These are phyloP conservation scores for Myxozyma geophila DNA, from an alignment of 805 yeast genomes.

Conservation along the genomic window DNA sequence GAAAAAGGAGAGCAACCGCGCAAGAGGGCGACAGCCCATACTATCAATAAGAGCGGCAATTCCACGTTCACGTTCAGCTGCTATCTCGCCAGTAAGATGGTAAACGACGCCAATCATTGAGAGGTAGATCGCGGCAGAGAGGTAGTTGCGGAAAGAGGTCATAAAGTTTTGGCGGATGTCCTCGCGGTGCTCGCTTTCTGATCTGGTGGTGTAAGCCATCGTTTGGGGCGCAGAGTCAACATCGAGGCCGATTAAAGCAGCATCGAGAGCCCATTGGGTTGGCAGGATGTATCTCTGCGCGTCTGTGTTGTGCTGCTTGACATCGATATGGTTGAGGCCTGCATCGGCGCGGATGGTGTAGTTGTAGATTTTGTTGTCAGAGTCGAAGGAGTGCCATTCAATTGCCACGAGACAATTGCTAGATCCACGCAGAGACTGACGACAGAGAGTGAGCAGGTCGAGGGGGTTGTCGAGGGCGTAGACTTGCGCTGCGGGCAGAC, in stretches of 20 bases:
- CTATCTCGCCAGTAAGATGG: constrained; percentile 44
- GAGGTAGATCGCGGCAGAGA: constrained; percentile 45
- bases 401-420: constrained; percentile 44
- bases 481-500: constrained; percentile 41
- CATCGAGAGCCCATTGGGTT: constrained; percentile 45
- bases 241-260: constrained; percentile 22
- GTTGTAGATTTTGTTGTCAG: constrained; percentile 40
- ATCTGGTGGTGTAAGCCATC: constrained; percentile 41
- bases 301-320: constrained; percentile 38
- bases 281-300: constrained; percentile 43
- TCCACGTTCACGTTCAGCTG: constrained; percentile 44
- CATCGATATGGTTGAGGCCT: constrained; percentile 40
- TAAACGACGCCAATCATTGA: constrained; percentile 46
- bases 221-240: constrained; percentile 28
- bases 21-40: constrained; percentile 42
- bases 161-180: constrained; percentile 40
- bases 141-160: constrained; percentile 40
- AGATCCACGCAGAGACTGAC: constrained; percentile 43
- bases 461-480: constrained; percentile 34
- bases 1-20: constrained; percentile 41
- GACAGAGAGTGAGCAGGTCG: constrained; percentile 41
- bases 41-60: constrained; percentile 41
- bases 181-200: constrained; percentile 33
- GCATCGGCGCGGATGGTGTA: constrained; percentile 46
- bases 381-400: constrained; percentile 44